Base-by-base conservation (phyloP, 2,329 filamentous ascomycete genomes). In the Epichloe hybrida region DNA sequence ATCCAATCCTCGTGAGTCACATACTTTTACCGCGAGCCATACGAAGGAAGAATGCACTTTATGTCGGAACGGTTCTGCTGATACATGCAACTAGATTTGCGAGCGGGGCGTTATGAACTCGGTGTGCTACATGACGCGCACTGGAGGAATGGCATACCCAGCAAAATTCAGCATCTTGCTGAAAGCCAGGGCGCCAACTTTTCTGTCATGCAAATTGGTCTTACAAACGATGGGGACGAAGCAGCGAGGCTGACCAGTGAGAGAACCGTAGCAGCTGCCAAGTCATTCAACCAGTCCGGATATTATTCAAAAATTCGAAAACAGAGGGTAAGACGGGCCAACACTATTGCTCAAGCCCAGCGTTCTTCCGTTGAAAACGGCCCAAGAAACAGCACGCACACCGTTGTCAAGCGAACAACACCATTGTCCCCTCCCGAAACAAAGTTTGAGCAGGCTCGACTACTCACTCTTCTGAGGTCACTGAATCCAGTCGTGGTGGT, bases 241-340 rank as follows among this genome's bases (percentile, higher is more conserved):
- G 73, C 76, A 44, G 79, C 79, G 5, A 79, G 81, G 61, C 74
- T 77, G 48, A 76, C 77, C 12, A 83, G 80, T 58, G 79, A 83
- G 60, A 75, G 71, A 56, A 82, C 79, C 12, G 76, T 74, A 44
- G 69, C 76, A 49, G 77, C 78, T 40, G 79, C 80, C 37, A 75
- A 70, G 58, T 66, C 75, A 51, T 78, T 77, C 43, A 75, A 74
- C 53, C 72, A 74, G 42, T 72, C 73, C 47, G 72, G 72, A 51
- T 80, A 81, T 56, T 70, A 75, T 44, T 70, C 75, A 9, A 66
- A 75, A 48, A 72, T 49, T 35, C 48, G 71, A 54, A 48, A 50
- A n/a, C 45, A 49, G 23, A 54, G 51, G 31, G 38, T 50, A 20
- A 37, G 27, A 46, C 45, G 50, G 52, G 23, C 39, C 20, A 45